Evolutionary conservation across 352 stramenopile genomes (phyloP).

Genomic region (Phytophthora pisi): DNA sequence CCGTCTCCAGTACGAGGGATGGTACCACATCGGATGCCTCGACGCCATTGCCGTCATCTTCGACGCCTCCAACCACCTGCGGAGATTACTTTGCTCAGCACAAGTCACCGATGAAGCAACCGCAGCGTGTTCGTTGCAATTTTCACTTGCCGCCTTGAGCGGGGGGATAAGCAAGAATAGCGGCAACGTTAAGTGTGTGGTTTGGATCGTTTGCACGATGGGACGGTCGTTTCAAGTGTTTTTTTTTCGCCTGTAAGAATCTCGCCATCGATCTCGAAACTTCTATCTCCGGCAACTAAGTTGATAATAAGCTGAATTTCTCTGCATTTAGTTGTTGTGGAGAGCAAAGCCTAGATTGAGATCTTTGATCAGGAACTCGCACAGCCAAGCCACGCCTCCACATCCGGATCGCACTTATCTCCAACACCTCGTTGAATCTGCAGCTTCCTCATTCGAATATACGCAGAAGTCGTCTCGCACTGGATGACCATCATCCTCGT

Average conservation of each 20-base stretch:
- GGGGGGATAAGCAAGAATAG: background rate
- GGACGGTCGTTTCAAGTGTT: too few relatives aligned
- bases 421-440: constrained; percentile 41
- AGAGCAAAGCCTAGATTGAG: too few relatives aligned
- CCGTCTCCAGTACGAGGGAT: constrained; percentile 8
- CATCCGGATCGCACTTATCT: constrained; percentile 23
- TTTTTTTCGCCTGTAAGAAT: too few relatives aligned
- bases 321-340: too few relatives aligned
- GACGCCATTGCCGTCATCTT: background rate
- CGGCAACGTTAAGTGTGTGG: background rate
- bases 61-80: background rate
- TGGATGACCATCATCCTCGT: constrained; percentile 49
- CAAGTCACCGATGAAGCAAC: background rate
- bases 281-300: background rate
- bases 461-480: constrained; percentile 32
- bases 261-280: background rate
- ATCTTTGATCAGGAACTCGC: constrained; percentile 2
- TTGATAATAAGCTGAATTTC: background rate
- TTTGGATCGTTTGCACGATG: too few relatives aligned
- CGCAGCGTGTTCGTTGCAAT: background rate
- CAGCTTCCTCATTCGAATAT: constrained; percentile 37
- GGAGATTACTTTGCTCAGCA: background rate
- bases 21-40: background rate
- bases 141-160: background rate
- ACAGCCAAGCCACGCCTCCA: constrained; percentile 46